Percentiles rank a stretch among this genome's conserved stretches.
Evolutionary conservation across 2,329 filamentous ascomycete genomes (phyloP).

Genomic region (Monilinia vaccinii-corymbosi): DNA sequence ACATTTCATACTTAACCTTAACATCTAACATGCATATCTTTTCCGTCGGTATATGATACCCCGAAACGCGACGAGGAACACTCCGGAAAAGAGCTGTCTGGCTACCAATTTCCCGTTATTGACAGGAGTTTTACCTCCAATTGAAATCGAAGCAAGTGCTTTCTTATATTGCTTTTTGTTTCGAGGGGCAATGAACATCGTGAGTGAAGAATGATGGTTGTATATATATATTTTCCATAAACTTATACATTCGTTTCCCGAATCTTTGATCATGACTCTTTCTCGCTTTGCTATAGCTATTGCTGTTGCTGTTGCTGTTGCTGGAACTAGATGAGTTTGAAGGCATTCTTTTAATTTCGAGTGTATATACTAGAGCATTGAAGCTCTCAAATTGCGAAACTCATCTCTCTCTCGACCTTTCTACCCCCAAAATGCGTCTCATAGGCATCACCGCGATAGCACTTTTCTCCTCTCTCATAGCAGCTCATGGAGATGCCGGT

Average conservation of each 20-base stretch:
- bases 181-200: background rate
- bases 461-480: background rate
- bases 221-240: background rate
- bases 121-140: conserved; percentile 18
- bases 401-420: background rate
- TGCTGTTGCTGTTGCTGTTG: background rate
- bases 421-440: background rate
- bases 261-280: background rate
- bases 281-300: background rate
- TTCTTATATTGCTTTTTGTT: background rate
- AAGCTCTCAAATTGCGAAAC: background rate
- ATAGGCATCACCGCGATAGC: background rate
- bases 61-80: conserved; percentile 2
- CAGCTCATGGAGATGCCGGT: background rate
- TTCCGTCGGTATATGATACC: background rate
- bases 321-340: background rate
- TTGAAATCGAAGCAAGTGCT: no score
- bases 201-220: background rate
- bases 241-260: no score
- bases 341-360: background rate
- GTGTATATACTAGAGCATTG: background rate
- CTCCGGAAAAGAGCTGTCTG: background rate
- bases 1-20: no score
- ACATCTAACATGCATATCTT: background rate
- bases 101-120: background rate